A percentile compares a stretch with the other conserved stretches of the same genome.
Conservation (phyloP, 495 filamentous ascomycete species). For the Penicillium roqueforti region DNA sequence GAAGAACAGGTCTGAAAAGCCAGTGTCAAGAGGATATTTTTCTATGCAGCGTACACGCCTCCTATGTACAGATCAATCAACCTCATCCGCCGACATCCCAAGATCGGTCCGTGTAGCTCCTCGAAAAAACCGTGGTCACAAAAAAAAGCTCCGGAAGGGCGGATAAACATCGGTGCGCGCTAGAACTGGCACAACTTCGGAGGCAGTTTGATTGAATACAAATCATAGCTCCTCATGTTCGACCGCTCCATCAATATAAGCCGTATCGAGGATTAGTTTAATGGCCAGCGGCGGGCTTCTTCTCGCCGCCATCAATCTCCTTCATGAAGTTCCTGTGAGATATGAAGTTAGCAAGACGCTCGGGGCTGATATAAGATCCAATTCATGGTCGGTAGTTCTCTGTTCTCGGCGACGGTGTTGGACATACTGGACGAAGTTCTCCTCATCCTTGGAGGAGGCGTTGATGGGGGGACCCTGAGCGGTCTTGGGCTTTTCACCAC, state of each 20-base stretch:
- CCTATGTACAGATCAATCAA: constrained; percentile 42
- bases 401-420: background rate
- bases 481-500: constrained; percentile 60
- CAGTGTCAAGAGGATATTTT: constrained; percentile 21
- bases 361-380: background rate
- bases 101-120: constrained; percentile 12
- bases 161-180: constrained; percentile 5
- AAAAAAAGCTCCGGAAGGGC: constrained; percentile 1
- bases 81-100: constrained; percentile 17
- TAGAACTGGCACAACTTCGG: constrained; percentile 15
- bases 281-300: constrained; percentile 50
- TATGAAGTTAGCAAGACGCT: constrained; percentile 5
- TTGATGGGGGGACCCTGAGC: constrained; percentile 71
- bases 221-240: constrained; percentile 14
- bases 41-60: constrained; percentile 43
- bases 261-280: constrained; percentile 34
- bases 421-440: constrained; percentile 93
- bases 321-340: constrained; percentile 70
- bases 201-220: constrained; percentile 17
- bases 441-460: constrained; percentile 86
- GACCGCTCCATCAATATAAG: constrained; percentile 19
- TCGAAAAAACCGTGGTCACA: constrained; percentile 9
- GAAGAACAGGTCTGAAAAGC: background rate
- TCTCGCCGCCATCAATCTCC: constrained; percentile 64
- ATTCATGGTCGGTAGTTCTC: background rate